Conservation (phyloP, 1,139 yeast genomes). For the Suhomyces atakaporum region DNA sequence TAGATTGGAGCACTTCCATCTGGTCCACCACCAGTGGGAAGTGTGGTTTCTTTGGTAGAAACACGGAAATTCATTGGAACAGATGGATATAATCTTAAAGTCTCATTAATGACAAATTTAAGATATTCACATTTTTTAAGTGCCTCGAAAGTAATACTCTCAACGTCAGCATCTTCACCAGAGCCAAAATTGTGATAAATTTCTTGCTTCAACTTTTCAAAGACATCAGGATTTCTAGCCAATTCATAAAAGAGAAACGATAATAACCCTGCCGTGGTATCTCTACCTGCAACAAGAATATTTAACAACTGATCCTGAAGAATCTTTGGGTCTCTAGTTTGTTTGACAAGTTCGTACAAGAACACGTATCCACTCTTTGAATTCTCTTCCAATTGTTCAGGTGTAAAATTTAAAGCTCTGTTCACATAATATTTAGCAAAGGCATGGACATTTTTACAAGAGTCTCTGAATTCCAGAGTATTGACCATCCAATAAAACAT, state of each 20-base stretch:
- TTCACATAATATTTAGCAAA: conserved; percentile 32
- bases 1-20: conserved; percentile 23
- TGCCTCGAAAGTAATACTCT: conserved; percentile 22
- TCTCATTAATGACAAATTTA: conserved; percentile 26
- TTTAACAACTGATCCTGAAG: conserved; percentile 55
- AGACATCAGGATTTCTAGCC: conserved; percentile 45
- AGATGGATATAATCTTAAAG: conserved; percentile 30
- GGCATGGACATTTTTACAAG: conserved; percentile 33
- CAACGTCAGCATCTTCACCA: conserved; percentile 21
- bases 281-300: conserved; percentile 57
- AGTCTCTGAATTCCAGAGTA: conserved; percentile 32
- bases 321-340: conserved; percentile 50
- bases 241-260: conserved; percentile 50
- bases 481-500: conserved; percentile 35
- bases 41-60: conserved; percentile 25
- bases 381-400: conserved; percentile 34
- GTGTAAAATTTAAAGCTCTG: conserved; percentile 22
- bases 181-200: conserved; percentile 36
- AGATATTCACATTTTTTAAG: conserved; percentile 30
- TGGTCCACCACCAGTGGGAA: conserved; percentile 29
- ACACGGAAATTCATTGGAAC: conserved; percentile 29
- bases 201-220: conserved; percentile 39
- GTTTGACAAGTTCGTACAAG: conserved; percentile 51
- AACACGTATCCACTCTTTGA: conserved; percentile 48
- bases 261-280: conserved; percentile 58